Conservation (phyloP, 805 yeast species). For the Candida michaelii region DNA sequence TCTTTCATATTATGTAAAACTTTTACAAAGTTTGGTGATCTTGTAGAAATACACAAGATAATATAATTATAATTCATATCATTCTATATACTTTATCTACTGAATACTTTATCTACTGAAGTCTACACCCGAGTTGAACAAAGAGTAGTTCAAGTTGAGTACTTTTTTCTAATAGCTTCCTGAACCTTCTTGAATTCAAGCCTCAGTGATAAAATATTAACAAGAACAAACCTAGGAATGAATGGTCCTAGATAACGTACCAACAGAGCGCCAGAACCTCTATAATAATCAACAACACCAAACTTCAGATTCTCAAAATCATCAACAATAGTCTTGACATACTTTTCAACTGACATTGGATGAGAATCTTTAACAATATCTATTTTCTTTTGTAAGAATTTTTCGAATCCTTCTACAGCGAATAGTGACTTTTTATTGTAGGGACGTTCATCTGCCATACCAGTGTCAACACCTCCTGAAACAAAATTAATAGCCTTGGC, state of each 20-base stretch:
- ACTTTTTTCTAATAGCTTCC: background rate
- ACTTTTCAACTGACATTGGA: constrained; percentile 7
- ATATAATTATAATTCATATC: too few relatives aligned
- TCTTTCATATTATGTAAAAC: too few relatives aligned
- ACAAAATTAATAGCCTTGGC: constrained; percentile 15
- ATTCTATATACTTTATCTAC: too few relatives aligned
- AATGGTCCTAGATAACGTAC: constrained; percentile 17
- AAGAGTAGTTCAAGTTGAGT: too few relatives aligned
- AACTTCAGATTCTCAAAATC: constrained; percentile 8
- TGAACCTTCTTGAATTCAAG: background rate
- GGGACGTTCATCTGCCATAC: constrained; percentile 1
- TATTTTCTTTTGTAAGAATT: background rate
- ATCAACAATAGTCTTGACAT: constrained; percentile 11
- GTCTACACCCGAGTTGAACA: too few relatives aligned
- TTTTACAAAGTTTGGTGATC: too few relatives aligned
- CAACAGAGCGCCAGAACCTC: constrained; percentile 7
- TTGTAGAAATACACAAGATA: too few relatives aligned
- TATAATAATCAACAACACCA: constrained; percentile 8
- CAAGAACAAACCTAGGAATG: background rate
- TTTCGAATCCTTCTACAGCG: constrained; percentile 7
- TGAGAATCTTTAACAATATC: background rate
- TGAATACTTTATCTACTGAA: too few relatives aligned
- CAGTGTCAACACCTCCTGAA: constrained; percentile 17
- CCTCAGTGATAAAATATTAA: background rate
- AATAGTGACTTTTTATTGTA: constrained; percentile 3